These are phyloP conservation scores for Penicillium sp. DNA, from an alignment of 2,329 filamentous ascomycete species.

Conservation along the genomic window DNA sequence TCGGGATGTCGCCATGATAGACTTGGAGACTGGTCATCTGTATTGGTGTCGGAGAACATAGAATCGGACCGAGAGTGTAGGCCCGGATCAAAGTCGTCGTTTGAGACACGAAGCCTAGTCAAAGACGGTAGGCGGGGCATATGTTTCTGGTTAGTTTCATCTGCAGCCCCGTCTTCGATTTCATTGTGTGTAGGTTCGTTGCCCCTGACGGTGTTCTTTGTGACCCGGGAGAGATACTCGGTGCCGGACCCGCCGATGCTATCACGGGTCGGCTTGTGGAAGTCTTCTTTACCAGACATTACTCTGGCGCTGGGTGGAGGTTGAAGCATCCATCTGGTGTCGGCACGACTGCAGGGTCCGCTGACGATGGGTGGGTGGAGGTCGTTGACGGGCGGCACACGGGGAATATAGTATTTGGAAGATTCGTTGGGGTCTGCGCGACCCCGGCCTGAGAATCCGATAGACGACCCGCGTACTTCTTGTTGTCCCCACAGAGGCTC, in stretches of 20 bases:
- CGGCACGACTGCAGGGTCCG: constrained; percentile 67
- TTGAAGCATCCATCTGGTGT: constrained; percentile 88
- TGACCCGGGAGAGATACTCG: constrained; percentile 11
- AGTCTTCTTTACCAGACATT: constrained; percentile 78
- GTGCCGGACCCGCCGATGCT: constrained; percentile 14
- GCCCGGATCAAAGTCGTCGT: constrained; percentile 18
- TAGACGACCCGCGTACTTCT: constrained; percentile 56
- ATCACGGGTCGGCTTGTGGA: constrained; percentile 24
- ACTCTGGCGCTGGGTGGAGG: constrained; percentile 85
- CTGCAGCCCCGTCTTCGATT: constrained; percentile 5
- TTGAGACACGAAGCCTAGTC: constrained; percentile 11
- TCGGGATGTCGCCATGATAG: constrained; percentile 35
- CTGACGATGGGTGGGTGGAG: constrained; percentile 83
- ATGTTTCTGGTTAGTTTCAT: constrained; percentile 14
- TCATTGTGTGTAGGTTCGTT: constrained; percentile 3
- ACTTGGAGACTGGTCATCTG: constrained; percentile 28
- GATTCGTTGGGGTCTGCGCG: constrained; percentile 36
- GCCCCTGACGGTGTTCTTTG: constrained; percentile 4
- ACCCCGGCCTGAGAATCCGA: constrained; percentile 48
- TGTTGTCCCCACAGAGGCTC: constrained; percentile 85
- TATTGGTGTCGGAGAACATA: constrained; percentile 29
- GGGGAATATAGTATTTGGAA: constrained; percentile 61
- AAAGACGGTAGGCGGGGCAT: constrained; percentile 22
- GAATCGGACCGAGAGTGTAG: constrained; percentile 35
- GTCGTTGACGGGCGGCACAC: constrained; percentile 77